Evolutionary conservation across 202 grass and related monocot species (phyloP).

Genomic region (Zoysia matrella): DNA sequence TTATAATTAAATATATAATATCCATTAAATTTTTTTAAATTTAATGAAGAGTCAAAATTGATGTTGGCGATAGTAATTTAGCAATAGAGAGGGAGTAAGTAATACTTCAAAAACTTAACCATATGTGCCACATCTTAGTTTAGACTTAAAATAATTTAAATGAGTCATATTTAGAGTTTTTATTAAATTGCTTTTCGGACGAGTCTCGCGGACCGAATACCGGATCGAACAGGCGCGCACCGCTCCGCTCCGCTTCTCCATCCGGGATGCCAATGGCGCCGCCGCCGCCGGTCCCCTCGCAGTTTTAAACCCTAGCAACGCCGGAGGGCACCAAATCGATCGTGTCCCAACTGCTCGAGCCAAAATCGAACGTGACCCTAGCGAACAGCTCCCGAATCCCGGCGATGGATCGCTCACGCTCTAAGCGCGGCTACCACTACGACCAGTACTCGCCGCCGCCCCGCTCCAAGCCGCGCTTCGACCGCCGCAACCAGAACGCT

Average conservation of each 20-base stretch:
- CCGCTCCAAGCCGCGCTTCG: constrained; percentile 84
- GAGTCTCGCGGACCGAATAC: not conserved
- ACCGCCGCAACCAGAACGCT: constrained; percentile 62
- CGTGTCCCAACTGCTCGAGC: not conserved
- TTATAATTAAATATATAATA: too few relatives aligned
- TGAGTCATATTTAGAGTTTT: too few relatives aligned
- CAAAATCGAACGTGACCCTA: constrained; percentile 40
- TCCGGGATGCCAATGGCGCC: constrained; percentile 16
- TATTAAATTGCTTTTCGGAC: too few relatives aligned
- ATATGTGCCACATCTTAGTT: too few relatives aligned
- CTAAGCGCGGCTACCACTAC: constrained; percentile 78
- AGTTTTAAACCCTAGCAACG: constrained; percentile 47
- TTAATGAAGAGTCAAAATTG: too few relatives aligned
- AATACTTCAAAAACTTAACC: too few relatives aligned
- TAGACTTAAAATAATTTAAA: too few relatives aligned
- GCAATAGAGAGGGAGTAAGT: too few relatives aligned
- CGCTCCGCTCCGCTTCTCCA: not conserved
- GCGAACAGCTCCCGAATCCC: constrained; percentile 22
- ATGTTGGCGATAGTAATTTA: too few relatives aligned
- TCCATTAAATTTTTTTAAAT: too few relatives aligned
- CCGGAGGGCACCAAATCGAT: constrained; percentile 16
- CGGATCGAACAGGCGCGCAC: not conserved
- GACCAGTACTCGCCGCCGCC: constrained; percentile 76
- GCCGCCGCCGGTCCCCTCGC: not conserved
- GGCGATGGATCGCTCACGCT: constrained; percentile 85